These are phyloP conservation scores for Schwanniomyces occidentalis DNA, from an alignment of 805 yeast genomes.

Conservation along the genomic window DNA sequence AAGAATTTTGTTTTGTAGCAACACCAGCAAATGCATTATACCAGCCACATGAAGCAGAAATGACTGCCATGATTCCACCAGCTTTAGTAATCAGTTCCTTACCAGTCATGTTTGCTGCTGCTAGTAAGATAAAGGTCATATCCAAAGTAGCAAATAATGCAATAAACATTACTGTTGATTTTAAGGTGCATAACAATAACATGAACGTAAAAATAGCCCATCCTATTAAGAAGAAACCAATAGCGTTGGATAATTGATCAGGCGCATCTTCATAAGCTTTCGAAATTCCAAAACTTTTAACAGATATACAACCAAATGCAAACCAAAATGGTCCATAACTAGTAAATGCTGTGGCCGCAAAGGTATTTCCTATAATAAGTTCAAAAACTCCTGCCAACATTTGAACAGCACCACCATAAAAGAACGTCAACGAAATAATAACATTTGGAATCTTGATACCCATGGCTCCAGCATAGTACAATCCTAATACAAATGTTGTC, in stretches of 20 bases:
- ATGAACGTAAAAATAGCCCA: slow-evolving; percentile 67
- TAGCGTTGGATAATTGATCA: slow-evolving; percentile 47
- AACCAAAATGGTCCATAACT: slow-evolving; percentile 60
- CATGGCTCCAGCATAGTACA: slow-evolving; percentile 47
- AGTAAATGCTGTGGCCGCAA: slow-evolving; percentile 54
- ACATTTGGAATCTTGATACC: slow-evolving; percentile 45
- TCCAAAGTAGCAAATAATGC: slow-evolving; percentile 54
- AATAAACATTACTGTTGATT: slow-evolving; percentile 52
- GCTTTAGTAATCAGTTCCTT: slow-evolving; percentile 28
- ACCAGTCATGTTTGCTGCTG: slow-evolving; percentile 52
- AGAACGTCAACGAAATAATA: slow-evolving; percentile 46
- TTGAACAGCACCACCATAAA: slow-evolving; percentile 52
- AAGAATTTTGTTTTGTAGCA: slow-evolving; percentile 58
- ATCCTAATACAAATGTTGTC: slow-evolving; percentile 48
- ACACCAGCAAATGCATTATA: slow-evolving; percentile 62
- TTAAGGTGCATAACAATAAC: slow-evolving; percentile 54
- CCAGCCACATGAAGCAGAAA: slow-evolving; percentile 57
- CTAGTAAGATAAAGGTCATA: slow-evolving; percentile 53
- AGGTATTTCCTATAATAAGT: slow-evolving; percentile 50
- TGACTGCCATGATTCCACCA: slow-evolving; percentile 61
- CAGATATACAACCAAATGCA: slow-evolving; percentile 47
- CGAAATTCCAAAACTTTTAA: slow-evolving; percentile 57
- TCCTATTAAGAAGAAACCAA: slow-evolving; percentile 60
- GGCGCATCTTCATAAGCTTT: slow-evolving; percentile 45
- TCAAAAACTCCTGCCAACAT: slow-evolving; percentile 54